A percentile compares a stretch with the other conserved stretches of the same genome.
Evolutionary conservation across 73 alveolate genomes (phyloP).

Genomic region (Breviolum minutum): DNA sequence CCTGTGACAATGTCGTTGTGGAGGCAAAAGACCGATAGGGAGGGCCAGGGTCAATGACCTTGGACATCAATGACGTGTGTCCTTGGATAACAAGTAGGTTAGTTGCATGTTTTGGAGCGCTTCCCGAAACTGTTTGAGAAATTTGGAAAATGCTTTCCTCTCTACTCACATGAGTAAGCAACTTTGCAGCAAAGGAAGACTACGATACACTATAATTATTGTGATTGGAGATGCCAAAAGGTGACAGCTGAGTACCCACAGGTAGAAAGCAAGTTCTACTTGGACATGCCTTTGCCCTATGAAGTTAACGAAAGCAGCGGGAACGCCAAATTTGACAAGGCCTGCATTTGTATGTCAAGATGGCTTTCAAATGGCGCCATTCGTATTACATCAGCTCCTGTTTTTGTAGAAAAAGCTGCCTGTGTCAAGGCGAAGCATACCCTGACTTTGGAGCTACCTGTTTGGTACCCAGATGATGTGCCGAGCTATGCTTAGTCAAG

Average conservation of each 20-base stretch:
- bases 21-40: background rate
- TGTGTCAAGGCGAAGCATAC: slow-evolving; percentile 70
- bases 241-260: background rate
- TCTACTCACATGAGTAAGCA: too few species aligned
- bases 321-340: slow-evolving; percentile 90
- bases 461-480: background rate
- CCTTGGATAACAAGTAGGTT: background rate
- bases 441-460: slow-evolving; percentile 82
- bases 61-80: too few species aligned
- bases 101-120: background rate
- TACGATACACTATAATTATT: too few species aligned
- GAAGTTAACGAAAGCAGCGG: slow-evolving; percentile 76
- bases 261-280: slow-evolving; percentile 90
- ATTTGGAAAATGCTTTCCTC: too few species aligned
- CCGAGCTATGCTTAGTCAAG: too few species aligned
- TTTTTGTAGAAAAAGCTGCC: background rate
- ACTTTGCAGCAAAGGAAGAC: too few species aligned
- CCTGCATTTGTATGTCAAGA: background rate
- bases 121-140: too few species aligned
- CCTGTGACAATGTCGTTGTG: slow-evolving; percentile 69
- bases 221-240: too few species aligned
- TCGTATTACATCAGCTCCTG: background rate
- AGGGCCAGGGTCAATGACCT: too few species aligned
- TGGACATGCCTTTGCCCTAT: slow-evolving; percentile 93
- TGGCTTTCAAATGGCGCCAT: background rate